A percentile compares a stretch with the other conserved stretches of the same genome.
Conservation (phyloP, 768 basidiomycete species). For the Rubroboletus pulcherrimus region DNA sequence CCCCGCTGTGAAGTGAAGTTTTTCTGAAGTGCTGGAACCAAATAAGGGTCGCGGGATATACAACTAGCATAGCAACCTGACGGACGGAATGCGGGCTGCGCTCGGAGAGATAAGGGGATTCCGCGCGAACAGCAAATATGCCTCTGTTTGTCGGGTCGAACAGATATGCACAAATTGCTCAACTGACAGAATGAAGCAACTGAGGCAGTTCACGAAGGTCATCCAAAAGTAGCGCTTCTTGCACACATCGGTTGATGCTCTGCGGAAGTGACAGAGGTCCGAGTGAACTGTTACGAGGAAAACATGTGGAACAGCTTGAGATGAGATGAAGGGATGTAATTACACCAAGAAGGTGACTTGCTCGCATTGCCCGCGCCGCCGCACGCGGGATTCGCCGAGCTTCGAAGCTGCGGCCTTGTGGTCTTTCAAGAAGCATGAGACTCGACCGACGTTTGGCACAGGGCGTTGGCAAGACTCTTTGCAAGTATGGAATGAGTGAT, state of each 20-base stretch:
- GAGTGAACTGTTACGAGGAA: neutral
- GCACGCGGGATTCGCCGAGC: neutral
- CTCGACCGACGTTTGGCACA: no score
- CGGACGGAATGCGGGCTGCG: neutral
- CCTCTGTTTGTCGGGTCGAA: slow-evolving; percentile 1
- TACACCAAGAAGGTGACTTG: neutral
- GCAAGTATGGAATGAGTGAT: no score
- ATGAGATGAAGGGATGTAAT: neutral
- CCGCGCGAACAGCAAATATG: slow-evolving; percentile 3
- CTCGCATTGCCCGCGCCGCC: neutral
- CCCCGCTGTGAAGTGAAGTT: no score
- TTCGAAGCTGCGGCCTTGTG: neutral
- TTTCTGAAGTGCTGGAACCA: neutral
- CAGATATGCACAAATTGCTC: neutral
- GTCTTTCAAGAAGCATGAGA: neutral
- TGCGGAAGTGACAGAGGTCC: neutral
- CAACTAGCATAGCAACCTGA: neutral
- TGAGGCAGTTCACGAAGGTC: no score
- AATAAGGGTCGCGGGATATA: neutral
- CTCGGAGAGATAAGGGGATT: neutral
- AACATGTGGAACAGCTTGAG: neutral
- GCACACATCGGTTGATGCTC: neutral
- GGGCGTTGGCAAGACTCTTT: no score
- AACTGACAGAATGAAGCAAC: no score
- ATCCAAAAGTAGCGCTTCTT: neutral